Percentiles rank a stretch among this genome's conserved stretches.
Conservation (phyloP, 495 filamentous ascomycete genomes). For the Aspergillus cristatus region DNA sequence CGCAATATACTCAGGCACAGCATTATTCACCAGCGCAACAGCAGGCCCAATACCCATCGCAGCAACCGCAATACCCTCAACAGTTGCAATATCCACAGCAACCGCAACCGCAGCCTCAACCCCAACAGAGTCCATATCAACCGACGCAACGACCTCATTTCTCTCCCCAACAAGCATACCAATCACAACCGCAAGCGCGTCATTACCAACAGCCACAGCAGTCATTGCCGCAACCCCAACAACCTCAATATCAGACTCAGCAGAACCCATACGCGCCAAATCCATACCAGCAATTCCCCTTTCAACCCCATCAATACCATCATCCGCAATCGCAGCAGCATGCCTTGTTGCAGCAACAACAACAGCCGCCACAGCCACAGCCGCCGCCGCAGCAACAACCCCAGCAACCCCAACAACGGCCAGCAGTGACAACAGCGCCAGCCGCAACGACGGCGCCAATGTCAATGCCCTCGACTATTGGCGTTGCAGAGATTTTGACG, state of each 20-base stretch:
- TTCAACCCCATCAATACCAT: neutral
- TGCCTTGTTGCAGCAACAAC: neutral
- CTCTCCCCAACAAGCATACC: conserved; percentile 4
- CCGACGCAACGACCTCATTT: conserved; percentile 1
- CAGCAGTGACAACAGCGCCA: conserved; percentile 1
- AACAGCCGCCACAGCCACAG: neutral
- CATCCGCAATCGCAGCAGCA: conserved; percentile 2
- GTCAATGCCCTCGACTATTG: neutral
- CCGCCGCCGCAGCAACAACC: no score
- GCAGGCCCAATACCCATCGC: conserved; percentile 1
- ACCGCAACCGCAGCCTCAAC: conserved; percentile 2
- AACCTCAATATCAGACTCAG: conserved; percentile 5
- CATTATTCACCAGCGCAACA: neutral
- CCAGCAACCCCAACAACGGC: neutral
- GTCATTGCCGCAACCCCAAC: neutral
- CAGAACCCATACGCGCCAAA: neutral
- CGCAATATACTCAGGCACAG: conserved; percentile 2
- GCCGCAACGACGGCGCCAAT: conserved; percentile 1
- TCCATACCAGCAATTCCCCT: neutral
- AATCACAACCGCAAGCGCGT: conserved; percentile 3
- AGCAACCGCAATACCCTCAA: neutral
- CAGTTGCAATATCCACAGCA: neutral
- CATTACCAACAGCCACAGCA: conserved; percentile 3
- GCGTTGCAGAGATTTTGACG: neutral
- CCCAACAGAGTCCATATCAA: neutral